phyloP scores from a whole-genome alignment of 495 filamentous ascomycete genomes.

The Sabuloglossum arenarium region DNA sequence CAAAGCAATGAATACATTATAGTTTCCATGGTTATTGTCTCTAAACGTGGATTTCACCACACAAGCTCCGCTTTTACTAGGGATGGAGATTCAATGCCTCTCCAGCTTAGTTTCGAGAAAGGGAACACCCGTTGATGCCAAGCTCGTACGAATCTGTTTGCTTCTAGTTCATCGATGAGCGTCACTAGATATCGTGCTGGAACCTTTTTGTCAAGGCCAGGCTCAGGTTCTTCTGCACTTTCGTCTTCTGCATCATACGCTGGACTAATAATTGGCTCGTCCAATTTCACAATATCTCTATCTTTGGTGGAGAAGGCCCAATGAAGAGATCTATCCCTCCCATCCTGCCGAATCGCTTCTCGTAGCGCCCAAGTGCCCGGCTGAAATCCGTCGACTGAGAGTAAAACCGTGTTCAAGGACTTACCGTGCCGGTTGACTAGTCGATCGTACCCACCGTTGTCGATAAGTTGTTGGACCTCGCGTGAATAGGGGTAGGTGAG shows the following conservation, averaged over 20 bases:
- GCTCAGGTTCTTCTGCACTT: background rate
- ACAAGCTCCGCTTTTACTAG: conserved; percentile 25
- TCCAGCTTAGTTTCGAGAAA: conserved; percentile 6
- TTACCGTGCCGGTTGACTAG: conserved; percentile 4
- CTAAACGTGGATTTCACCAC: conserved; percentile 19
- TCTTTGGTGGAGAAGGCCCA: conserved; percentile 13
- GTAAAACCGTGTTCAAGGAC: conserved; percentile 16
- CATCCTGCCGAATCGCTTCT: conserved; percentile 23
- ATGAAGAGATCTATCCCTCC: conserved; percentile 20
- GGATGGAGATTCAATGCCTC: conserved; percentile 12
- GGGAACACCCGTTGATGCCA: conserved; percentile 32
- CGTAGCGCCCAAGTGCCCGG: conserved; percentile 14
- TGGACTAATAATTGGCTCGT: background rate
- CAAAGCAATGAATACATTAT: background rate
- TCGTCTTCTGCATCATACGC: background rate
- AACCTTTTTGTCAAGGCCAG: background rate
- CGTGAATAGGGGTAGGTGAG: conserved; percentile 9
- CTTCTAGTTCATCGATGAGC: conserved; percentile 26
- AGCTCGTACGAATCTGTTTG: conserved; percentile 30
- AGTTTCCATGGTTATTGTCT: background rate
- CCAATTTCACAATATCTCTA: background rate
- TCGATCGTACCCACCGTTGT: conserved; percentile 12
- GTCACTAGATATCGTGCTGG: conserved; percentile 23
- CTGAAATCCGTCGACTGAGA: conserved; percentile 22
- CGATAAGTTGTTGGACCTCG: conserved; percentile 10